A percentile compares a stretch with the other conserved stretches of the same genome.
These are phyloP conservation scores for Chrysosporium keratinophilum DNA, from an alignment of 2,329 filamentous ascomycete genomes.

Conservation along the genomic window DNA sequence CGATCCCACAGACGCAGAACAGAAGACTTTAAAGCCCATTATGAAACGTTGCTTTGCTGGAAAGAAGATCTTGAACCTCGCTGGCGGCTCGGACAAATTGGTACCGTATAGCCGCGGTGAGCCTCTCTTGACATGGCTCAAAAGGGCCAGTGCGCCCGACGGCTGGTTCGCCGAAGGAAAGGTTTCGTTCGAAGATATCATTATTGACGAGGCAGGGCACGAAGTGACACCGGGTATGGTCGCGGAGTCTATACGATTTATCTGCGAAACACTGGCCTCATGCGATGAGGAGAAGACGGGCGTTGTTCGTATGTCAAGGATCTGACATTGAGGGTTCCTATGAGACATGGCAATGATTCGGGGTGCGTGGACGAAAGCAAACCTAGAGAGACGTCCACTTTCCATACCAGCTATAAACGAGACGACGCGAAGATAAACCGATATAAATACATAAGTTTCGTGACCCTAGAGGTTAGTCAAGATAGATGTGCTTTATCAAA, in stretches of 20 bases:
- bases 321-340: neutral
- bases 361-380: neutral
- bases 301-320: slow-evolving; percentile 25
- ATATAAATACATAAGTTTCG: too few relatives aligned
- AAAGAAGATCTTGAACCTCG: slow-evolving; percentile 45
- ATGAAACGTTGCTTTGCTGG: slow-evolving; percentile 37
- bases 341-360: neutral
- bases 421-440: too few relatives aligned
- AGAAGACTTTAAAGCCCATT: slow-evolving; percentile 34
- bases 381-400: neutral
- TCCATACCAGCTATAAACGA: too few relatives aligned
- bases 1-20: slow-evolving; percentile 35
- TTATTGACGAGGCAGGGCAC: slow-evolving; percentile 49
- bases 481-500: too few relatives aligned
- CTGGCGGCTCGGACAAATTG: slow-evolving; percentile 48
- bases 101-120: slow-evolving; percentile 50
- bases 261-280: slow-evolving; percentile 35
- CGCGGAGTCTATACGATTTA: slow-evolving; percentile 45
- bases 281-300: slow-evolving; percentile 17
- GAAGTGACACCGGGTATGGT: slow-evolving; percentile 49
- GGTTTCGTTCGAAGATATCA: slow-evolving; percentile 46
- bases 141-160: slow-evolving; percentile 32
- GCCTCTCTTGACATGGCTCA: slow-evolving; percentile 48
- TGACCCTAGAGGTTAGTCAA: too few relatives aligned
- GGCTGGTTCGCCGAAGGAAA: slow-evolving; percentile 43